phyloP scores from a whole-genome alignment of 257 asterid species.

The Ehretia macrophylla region DNA sequence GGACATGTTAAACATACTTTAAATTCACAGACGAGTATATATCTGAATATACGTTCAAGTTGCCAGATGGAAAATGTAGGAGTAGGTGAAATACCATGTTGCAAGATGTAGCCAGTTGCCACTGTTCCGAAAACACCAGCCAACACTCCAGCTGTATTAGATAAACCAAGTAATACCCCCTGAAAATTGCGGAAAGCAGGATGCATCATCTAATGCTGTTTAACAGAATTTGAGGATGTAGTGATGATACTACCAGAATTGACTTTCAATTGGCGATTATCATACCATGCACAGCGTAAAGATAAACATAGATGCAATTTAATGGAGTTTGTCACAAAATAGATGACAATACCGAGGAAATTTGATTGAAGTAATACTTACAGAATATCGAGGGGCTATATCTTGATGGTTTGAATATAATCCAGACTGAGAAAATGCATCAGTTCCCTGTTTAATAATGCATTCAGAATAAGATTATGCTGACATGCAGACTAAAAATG shows the following conservation, averaged over 20 bases:
- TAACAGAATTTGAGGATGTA: not conserved
- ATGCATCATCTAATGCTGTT: not conserved
- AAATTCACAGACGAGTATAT: not conserved
- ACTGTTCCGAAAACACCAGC: slow-evolving; percentile 93
- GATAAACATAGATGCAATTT: too few relatives aligned
- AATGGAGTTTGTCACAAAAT: too few relatives aligned
- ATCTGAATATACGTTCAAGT: too few relatives aligned
- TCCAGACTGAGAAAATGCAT: slow-evolving; percentile 93
- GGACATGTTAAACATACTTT: not conserved
- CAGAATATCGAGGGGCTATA: slow-evolving; percentile 91
- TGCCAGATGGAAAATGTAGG: not conserved
- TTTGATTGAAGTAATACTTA: slow-evolving; percentile 25
- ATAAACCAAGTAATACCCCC: slow-evolving; percentile 91
- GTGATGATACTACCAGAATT: not conserved
- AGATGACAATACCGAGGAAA: not conserved
- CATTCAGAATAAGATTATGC: slow-evolving; percentile 2
- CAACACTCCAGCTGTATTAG: slow-evolving; percentile 92
- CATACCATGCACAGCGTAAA: not conserved
- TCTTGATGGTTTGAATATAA: slow-evolving; percentile 88
- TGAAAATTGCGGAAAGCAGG: slow-evolving; percentile 20
- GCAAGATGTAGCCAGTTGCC: slow-evolving; percentile 90
- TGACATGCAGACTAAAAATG: not conserved
- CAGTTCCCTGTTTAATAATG: slow-evolving; percentile 55
- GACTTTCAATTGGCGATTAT: not conserved
- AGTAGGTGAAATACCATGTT: slow-evolving; percentile 51